Base-by-base conservation (phyloP, 2,329 filamentous ascomycete species). In the Mollisiaceae sp. region DNA sequence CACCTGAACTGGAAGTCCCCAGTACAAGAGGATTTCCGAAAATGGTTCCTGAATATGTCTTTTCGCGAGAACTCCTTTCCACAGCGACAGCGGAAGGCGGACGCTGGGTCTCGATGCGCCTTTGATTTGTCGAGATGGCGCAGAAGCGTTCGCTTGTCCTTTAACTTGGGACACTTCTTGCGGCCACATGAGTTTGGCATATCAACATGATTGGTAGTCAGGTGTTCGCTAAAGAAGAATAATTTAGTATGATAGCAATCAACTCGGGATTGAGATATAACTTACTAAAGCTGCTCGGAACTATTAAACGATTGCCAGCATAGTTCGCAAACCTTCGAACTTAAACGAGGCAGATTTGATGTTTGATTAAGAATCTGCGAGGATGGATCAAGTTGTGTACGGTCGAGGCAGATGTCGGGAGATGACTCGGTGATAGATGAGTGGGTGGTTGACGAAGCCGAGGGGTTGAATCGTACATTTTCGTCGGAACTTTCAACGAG, bases 31-130 rank as follows among this genome's bases (percentile, higher is more conserved):
- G 18, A n/a, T 47, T 45, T 59, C 12, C 39, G 15, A 27, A 59
- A 59, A 45, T 59, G 57, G 5, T 59, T 18, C 39, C 57, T 20
- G 24, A 59, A 59, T 32, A 47, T 59, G n/a, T 59, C 57, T 59
- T 59, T 59, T 47, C 57, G 36, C 14, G 8, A 12, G 36, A 47
- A 59, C 39, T 8, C 18, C 8, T 18, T 47, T 24, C 57, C 39
- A 22, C 57, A 59, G 22, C 38, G 57, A 35, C 57, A 59, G 22
- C 39, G 57, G 12, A 59, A 59, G 12, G 24, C 20, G 3, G 18
- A 35, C 4, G 3, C 36, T 3, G 27, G 27, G 27, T 43, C 27
- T 59, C 2, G 57, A 43, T 41, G 38, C 15, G 38, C 38, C 3
- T 9, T 41, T 12, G 38, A 41, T 18, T 4, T 9, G 6, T 47